phyloP scores from a whole-genome alignment of 495 filamentous ascomycete genomes.

The Evernia prunastri region DNA sequence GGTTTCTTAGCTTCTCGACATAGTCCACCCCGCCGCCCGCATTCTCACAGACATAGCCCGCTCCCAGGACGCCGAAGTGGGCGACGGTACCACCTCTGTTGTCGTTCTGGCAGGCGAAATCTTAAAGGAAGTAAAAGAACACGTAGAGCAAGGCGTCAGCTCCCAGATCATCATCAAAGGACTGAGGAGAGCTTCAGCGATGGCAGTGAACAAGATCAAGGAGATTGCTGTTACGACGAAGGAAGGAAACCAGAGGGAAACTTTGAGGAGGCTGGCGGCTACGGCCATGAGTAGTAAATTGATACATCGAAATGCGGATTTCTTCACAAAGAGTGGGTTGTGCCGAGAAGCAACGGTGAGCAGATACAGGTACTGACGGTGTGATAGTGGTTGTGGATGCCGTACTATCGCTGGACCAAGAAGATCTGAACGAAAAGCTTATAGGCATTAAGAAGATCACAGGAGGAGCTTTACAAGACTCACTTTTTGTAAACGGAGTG shows the following conservation, averaged over 20 bases:
- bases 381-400: constrained; percentile 90
- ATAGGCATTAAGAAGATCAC: constrained; percentile 98
- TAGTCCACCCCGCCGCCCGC: constrained; percentile 94
- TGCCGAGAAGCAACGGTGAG: neutral
- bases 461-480: constrained; percentile 93
- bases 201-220: constrained; percentile 98
- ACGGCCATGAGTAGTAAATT: constrained; percentile 99
- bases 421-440: constrained; percentile 94
- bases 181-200: constrained; percentile 74
- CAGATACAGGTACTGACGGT: constrained; percentile 8
- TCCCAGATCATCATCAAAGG: constrained; percentile 97
- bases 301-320: constrained; percentile 92
- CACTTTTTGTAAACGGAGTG: constrained; percentile 94
- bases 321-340: constrained; percentile 90
- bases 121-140: constrained; percentile 87
- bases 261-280: constrained; percentile 77
- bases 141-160: constrained; percentile 94
- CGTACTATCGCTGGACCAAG: constrained; percentile 92
- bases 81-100: constrained; percentile 94
- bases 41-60: constrained; percentile 97
- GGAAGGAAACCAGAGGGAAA: constrained; percentile 83
- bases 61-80: constrained; percentile 98
- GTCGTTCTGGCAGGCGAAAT: constrained; percentile 95
- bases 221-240: constrained; percentile 88
- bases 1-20: constrained; percentile 73